Conservation (phyloP, 306 rosid species). For the Rosa persica region DNA sequence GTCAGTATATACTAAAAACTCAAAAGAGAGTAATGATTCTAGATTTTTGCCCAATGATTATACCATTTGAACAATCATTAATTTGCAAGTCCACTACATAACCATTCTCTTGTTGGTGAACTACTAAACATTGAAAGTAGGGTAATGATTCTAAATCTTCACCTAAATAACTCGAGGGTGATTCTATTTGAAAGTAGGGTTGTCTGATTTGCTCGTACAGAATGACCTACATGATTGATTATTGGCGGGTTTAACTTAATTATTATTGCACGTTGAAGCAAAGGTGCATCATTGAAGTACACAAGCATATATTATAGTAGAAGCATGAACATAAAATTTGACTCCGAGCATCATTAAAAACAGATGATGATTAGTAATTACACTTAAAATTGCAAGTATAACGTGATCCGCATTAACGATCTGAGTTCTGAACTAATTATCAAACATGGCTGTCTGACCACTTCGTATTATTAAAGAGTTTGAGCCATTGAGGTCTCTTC, state of each 20-base stretch:
- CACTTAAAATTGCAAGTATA: background rate
- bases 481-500: background rate
- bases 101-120: no score
- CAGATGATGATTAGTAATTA: background rate
- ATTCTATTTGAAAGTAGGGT: background rate
- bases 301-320: background rate
- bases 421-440: background rate
- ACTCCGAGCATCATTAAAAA: conserved; percentile 2
- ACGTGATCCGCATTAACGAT: conserved; percentile 17
- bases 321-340: conserved; percentile 3
- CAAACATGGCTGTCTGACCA: conserved; percentile 2
- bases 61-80: no score
- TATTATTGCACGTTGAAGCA: background rate
- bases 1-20: no score
- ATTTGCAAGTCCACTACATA: no score
- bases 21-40: background rate
- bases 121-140: no score
- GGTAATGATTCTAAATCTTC: background rate
- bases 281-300: background rate
- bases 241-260: background rate
- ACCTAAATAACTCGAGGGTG: background rate
- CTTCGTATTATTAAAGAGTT: background rate
- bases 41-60: no score
- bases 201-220: background rate
- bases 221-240: background rate